Percentiles rank a stretch among this genome's conserved stretches.
These are phyloP conservation scores for Mucor mucedo DNA, from an alignment of 371 early-diverging fungal species.

Conservation along the genomic window DNA sequence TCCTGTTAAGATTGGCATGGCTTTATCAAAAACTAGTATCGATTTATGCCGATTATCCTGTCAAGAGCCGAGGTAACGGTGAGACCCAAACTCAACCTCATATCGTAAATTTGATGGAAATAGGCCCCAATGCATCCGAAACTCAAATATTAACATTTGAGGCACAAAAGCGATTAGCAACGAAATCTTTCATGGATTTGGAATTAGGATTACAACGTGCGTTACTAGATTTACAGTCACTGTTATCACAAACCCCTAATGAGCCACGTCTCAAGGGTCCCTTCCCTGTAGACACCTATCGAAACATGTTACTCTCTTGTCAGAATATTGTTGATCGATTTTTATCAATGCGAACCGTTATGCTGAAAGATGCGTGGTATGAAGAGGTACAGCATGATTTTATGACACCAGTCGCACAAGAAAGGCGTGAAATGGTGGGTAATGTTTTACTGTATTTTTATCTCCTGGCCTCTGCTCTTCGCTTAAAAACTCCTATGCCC, in stretches of 20 bases:
- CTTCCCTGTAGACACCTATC: conserved; percentile 74
- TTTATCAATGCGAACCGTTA: conserved; percentile 69
- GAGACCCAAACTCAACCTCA: not conserved
- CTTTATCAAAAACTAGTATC: conserved; percentile 77
- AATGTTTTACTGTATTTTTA: conserved; percentile 80
- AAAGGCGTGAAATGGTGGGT: conserved; percentile 74
- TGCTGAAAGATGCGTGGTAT: conserved; percentile 68
- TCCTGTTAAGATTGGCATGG: conserved; percentile 67
- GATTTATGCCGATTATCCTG: conserved; percentile 54
- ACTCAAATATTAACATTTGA: conserved; percentile 34
- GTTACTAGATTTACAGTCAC: conserved; percentile 62
- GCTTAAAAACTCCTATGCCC: conserved; percentile 84
- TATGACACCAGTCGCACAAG: conserved; percentile 59
- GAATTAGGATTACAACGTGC: conserved; percentile 74
- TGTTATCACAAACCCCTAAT: conserved; percentile 75
- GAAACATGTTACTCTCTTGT: conserved; percentile 68
- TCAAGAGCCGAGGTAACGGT: conserved; percentile 10
- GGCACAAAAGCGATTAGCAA: conserved; percentile 41
- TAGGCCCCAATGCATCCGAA: conserved; percentile 31
- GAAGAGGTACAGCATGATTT: conserved; percentile 58
- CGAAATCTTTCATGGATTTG: conserved; percentile 65
- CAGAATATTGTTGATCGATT: conserved; percentile 80
- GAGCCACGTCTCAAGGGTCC: conserved; percentile 88
- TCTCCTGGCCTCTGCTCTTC: conserved; percentile 76
- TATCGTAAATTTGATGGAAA: conserved; percentile 5